These are phyloP conservation scores for Panaeolus papilionaceus DNA, from an alignment of 768 basidiomycete species.

Conservation along the genomic window DNA sequence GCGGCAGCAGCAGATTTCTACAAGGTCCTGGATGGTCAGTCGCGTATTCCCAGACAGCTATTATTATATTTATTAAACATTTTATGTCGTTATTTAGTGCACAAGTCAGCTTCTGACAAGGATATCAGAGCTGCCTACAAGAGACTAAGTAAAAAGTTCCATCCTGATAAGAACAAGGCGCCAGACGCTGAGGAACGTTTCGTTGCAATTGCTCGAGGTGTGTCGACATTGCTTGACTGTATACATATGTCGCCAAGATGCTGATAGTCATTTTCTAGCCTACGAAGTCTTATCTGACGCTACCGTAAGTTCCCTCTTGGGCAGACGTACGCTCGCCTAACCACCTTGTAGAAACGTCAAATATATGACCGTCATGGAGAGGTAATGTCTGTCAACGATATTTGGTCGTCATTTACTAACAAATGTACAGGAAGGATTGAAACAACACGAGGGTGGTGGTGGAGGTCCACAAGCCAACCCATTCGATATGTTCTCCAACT, in stretches of 20 bases:
- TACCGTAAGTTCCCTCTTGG: slow-evolving; percentile 54
- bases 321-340: slow-evolving; percentile 16
- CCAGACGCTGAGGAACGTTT: slow-evolving; percentile 84
- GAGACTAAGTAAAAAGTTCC: slow-evolving; percentile 84
- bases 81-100: slow-evolving; percentile 50
- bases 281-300: slow-evolving; percentile 95
- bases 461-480: slow-evolving; percentile 82
- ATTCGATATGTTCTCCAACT: slow-evolving; percentile 92
- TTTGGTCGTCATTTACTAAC: slow-evolving; percentile 11
- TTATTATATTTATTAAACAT: slow-evolving; percentile 29
- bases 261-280: slow-evolving; percentile 49
- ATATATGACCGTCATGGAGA: slow-evolving; percentile 96
- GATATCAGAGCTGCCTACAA: slow-evolving; percentile 95
- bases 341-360: slow-evolving; percentile 72
- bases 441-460: slow-evolving; percentile 91
- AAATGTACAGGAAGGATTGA: slow-evolving; percentile 77
- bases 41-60: slow-evolving; percentile 15
- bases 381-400: slow-evolving; percentile 40
- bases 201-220: slow-evolving; percentile 90
- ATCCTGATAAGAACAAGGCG: slow-evolving; percentile 96
- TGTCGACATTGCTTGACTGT: slow-evolving; percentile 27
- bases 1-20: slow-evolving; percentile 76
- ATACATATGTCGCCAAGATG: neutral
- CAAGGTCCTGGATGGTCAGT: slow-evolving; percentile 81
- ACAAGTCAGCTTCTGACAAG: slow-evolving; percentile 80